A percentile compares a stretch with the other conserved stretches of the same genome.
Conservation (phyloP, 129 eudicot species). For the Centaurea solstitialis region DNA sequence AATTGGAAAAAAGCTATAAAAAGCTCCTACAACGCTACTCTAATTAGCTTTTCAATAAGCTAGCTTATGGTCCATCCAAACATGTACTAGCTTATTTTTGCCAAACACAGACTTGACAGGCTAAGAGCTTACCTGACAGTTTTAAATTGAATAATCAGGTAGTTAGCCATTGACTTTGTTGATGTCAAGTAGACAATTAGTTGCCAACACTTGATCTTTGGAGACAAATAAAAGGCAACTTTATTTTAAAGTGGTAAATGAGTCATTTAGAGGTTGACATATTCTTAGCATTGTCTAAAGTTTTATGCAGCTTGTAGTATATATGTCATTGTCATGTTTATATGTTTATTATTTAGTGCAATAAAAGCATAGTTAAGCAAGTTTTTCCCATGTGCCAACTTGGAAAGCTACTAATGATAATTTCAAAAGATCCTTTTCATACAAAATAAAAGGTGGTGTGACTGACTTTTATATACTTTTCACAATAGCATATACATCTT, state of each 20-base stretch:
- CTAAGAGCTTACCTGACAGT: conserved; percentile 14
- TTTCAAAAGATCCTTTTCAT: not conserved
- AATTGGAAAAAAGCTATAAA: too few species aligned
- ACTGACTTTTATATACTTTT: not conserved
- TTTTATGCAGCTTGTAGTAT: not conserved
- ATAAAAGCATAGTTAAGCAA: not conserved
- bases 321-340: conserved; percentile 5
- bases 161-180: conserved; percentile 31
- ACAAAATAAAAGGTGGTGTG: not conserved
- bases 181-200: conserved; percentile 12
- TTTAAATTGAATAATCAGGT: conserved; percentile 6
- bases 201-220: conserved; percentile 24
- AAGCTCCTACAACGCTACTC: too few species aligned
- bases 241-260: conserved; percentile 20
- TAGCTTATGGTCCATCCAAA: too few species aligned
- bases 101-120: too few species aligned
- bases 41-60: too few species aligned
- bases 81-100: too few species aligned
- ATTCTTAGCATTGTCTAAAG: conserved; percentile 4
- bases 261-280: conserved; percentile 28
- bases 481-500: not conserved
- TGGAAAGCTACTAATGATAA: not conserved
- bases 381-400: not conserved
- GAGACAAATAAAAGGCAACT: conserved; percentile 25
- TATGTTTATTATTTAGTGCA: not conserved